These are phyloP conservation scores for Cladochytrium replicatum DNA, from an alignment of 192 early-diverging fungal genomes.

Conservation along the genomic window DNA sequence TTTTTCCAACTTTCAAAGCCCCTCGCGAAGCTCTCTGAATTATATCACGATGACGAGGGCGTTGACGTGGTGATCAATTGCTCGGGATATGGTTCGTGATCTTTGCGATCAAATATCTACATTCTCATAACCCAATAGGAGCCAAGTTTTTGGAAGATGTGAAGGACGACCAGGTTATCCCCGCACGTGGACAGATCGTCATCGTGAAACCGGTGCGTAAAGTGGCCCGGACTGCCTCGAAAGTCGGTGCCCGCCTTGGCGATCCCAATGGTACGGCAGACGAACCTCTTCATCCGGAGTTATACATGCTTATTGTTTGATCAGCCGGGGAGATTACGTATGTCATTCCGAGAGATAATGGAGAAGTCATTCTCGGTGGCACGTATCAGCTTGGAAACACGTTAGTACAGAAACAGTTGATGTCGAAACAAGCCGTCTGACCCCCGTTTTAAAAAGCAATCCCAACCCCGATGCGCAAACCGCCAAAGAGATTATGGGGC, in stretches of 20 bases:
- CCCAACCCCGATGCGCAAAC: constrained; percentile 20
- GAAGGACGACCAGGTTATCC: constrained; percentile 56
- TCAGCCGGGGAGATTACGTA: constrained; percentile 62
- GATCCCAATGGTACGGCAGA: background rate
- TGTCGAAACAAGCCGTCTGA: no score
- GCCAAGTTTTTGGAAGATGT: constrained; percentile 59
- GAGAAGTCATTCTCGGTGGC: constrained; percentile 66
- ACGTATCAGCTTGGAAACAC: constrained; percentile 38
- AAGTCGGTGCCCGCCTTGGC: no score
- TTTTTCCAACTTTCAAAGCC: constrained; percentile 10
- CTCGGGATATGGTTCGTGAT: constrained; percentile 49
- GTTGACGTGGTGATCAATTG: constrained; percentile 69
- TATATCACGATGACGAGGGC: constrained; percentile 26
- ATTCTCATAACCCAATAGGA: no score
- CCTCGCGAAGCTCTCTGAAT: constrained; percentile 34
- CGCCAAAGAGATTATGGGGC: constrained; percentile 24
- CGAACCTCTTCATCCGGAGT: no score
- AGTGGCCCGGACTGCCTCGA: constrained; percentile 50
- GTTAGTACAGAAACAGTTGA: no score
- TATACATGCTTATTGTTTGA: constrained; percentile 13
- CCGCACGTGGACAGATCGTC: constrained; percentile 73
- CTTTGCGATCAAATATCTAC: constrained; percentile 3
- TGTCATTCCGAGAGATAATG: constrained; percentile 74
- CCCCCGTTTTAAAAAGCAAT: constrained; percentile 2
- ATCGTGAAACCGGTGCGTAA: constrained; percentile 60